Conservation (phyloP, 129 eudicot genomes). For the Sambucus nigra region DNA sequence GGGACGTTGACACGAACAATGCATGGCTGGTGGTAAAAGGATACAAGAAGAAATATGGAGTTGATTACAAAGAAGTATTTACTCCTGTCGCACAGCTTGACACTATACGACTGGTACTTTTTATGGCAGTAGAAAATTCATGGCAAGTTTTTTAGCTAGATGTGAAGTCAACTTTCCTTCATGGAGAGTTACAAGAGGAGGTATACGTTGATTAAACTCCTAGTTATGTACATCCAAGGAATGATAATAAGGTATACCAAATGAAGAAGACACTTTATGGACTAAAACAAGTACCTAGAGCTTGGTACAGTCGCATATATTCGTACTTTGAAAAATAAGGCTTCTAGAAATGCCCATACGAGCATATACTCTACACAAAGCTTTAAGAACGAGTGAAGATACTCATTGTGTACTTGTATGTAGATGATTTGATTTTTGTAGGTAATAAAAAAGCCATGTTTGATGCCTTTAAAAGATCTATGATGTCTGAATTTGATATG, state of each 20-base stretch:
- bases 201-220: too few relatives aligned
- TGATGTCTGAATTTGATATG: too few relatives aligned
- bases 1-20: neutral
- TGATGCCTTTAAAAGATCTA: neutral
- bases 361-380: neutral
- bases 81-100: neutral
- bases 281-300: too few relatives aligned
- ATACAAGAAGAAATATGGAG: neutral
- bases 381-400: neutral
- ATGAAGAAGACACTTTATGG: neutral
- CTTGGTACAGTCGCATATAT: neutral
- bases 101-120: neutral
- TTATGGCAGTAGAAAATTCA: neutral
- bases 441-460: neutral
- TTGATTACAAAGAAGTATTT: constrained; percentile 5
- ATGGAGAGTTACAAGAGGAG: constrained; percentile 1
- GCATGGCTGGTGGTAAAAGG: constrained; percentile 1
- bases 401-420: constrained; percentile 1
- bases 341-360: neutral
- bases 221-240: neutral
- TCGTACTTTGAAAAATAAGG: neutral
- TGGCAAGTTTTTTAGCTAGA: too few relatives aligned
- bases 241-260: neutral
- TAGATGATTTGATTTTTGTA: neutral
- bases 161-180: neutral